Percentiles rank a stretch among this genome's conserved stretches.
These are phyloP conservation scores for Exophiala spinifera DNA, from an alignment of 2,329 filamentous ascomycete species.

Conservation along the genomic window DNA sequence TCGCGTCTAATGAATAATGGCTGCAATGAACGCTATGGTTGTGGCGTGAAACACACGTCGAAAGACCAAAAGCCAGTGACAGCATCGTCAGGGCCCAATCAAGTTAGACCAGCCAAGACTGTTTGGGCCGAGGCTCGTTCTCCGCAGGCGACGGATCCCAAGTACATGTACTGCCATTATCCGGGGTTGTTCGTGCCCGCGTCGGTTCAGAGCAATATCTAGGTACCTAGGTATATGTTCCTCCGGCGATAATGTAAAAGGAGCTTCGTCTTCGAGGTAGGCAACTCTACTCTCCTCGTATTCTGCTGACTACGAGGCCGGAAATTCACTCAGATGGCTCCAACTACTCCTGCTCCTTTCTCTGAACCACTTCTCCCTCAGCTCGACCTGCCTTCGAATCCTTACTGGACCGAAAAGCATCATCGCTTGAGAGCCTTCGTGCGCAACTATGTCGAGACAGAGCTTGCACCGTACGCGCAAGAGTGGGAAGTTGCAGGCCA, in stretches of 20 bases:
- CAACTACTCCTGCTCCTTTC: constrained; percentile 56
- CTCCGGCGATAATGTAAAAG: too few relatives aligned
- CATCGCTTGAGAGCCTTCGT: constrained; percentile 64
- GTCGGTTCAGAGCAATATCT: too few relatives aligned
- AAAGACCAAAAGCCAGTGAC: background rate
- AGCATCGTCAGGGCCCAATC: background rate
- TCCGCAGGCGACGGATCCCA: too few relatives aligned
- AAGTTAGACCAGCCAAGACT: constrained; percentile 8
- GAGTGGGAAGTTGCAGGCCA: constrained; percentile 69
- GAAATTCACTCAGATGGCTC: constrained; percentile 14
- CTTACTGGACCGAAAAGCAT: constrained; percentile 67
- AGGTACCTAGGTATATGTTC: too few relatives aligned
- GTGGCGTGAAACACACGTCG: background rate
- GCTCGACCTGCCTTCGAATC: constrained; percentile 63
- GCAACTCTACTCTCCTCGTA: background rate
- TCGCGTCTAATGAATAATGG: too few relatives aligned
- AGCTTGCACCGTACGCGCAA: constrained; percentile 60
- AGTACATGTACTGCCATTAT: background rate
- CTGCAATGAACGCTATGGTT: too few relatives aligned
- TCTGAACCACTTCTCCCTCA: constrained; percentile 70
- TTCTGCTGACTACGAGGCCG: background rate
- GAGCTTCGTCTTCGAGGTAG: background rate
- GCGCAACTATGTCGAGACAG: constrained; percentile 62
- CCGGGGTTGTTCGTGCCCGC: background rate
- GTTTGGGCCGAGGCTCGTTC: constrained; percentile 3